Base-by-base conservation (phyloP, 1,139 yeast genomes). In the Sugiyamaella pinicola region DNA sequence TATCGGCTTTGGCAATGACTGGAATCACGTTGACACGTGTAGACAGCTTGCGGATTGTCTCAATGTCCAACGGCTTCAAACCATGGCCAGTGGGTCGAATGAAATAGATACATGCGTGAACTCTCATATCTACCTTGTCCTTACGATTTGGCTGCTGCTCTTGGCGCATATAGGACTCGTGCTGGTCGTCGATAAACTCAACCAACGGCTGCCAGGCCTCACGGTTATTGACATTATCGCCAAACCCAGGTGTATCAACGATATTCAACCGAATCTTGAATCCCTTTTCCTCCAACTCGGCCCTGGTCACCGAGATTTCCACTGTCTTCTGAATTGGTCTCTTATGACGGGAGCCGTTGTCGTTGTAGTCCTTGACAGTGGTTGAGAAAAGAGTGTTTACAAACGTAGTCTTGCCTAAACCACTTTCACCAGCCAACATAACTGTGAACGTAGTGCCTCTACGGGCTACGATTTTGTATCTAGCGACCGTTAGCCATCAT, bases 241-340 rank as follows among this genome's bases (percentile, higher is more conserved):
- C 99, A 69, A 93, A 90, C 1, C 99, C 99, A 15, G 99, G 99
- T 7, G 99, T 93, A 72, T 93, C 99, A 64, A 95, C 83, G 56
- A 93, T 80, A 66, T 93, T 93, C 61, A 95, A 80, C 58, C 95
- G 82, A 63, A 93, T 79, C 64, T 80, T 82, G 75, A 93, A 93
- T 68, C 86, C 87, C 73, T 89, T 88, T 69, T 95, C 99, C 70
- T 91, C 97, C 62, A 95, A 79, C 63, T 87, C 84, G 19, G 98
- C 97, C 66, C 96, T 83, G 49, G 87, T 83, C 59, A 93, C 83
- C 60, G 87, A 95, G 64, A 93, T 89, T 67, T 89, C 97, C 37
- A 89, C 96, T 2, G 98, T 93, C 70, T 88, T 88, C 65, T 82
- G 87, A 55, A 89, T 79, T 55, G 88, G 87, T 64, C 78, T 79